phyloP scores from a whole-genome alignment of 2,329 filamentous ascomycete species.

The Pleurostoma richardsiae region DNA sequence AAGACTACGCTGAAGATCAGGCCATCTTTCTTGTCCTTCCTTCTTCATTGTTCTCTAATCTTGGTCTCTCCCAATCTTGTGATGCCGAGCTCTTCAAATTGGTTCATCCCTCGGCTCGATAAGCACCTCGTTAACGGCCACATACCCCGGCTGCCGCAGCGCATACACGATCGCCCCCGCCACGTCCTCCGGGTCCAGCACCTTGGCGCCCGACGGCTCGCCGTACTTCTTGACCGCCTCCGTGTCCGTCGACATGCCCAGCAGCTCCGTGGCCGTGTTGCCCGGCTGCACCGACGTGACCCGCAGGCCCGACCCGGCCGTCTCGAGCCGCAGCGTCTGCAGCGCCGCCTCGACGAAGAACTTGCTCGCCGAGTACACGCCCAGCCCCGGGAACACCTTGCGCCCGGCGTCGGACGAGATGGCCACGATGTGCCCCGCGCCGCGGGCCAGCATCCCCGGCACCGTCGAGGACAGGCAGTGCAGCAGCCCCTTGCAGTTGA shows the following conservation, averaged over 20 bases:
- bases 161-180: slow-evolving; percentile 71
- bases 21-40: too few species aligned
- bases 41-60: too few species aligned
- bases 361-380: slow-evolving; percentile 78
- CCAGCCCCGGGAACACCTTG: slow-evolving; percentile 76
- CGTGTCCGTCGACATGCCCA: slow-evolving; percentile 69
- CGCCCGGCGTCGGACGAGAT: slow-evolving; percentile 79
- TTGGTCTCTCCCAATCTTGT: neutral
- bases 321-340: slow-evolving; percentile 71
- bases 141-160: slow-evolving; percentile 67
- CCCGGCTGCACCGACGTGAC: slow-evolving; percentile 75
- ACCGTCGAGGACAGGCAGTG: slow-evolving; percentile 67
- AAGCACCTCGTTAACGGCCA: slow-evolving; percentile 74
- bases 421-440: slow-evolving; percentile 68
- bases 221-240: slow-evolving; percentile 78
- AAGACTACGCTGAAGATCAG: too few species aligned
- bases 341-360: slow-evolving; percentile 82
- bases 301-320: slow-evolving; percentile 65
- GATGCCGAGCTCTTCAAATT: slow-evolving; percentile 37
- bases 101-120: slow-evolving; percentile 75
- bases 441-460: slow-evolving; percentile 65
- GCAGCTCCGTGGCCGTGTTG: slow-evolving; percentile 68
- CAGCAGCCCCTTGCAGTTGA: slow-evolving; percentile 80
- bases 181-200: slow-evolving; percentile 69
- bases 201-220: slow-evolving; percentile 68